Evolutionary conservation across 2,329 filamentous ascomycete genomes (phyloP), one percentile per base, ranked within the genome.

Genomic region (Talaromyces sp.): DNA sequence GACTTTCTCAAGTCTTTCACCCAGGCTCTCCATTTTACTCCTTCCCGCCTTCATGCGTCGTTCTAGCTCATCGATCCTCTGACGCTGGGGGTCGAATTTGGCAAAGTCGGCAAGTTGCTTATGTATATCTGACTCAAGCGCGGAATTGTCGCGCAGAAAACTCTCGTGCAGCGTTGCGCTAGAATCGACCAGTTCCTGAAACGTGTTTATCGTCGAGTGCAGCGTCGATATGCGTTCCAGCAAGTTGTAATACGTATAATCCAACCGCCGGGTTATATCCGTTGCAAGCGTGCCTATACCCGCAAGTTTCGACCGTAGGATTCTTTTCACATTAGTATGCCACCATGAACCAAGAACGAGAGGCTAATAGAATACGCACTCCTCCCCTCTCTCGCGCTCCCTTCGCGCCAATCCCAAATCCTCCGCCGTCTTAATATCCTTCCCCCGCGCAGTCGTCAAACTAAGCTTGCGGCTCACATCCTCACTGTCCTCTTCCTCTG

Each of bases 361-460:
- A 10, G 27, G 16, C 37, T n/a, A 6, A 33, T n/a, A 6, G 33
- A 33, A 4, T 22, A 59, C 19, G 56, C 89, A 93, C 74, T 88
- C 87, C 71, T 93, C 91, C 65, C 88, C 87, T 73, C 89, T 87
- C 76, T 91, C 92, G 89, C 94, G 95, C 60, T 82, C 81, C 73
- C 91, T 87, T 61, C 68, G 75, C 39, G 75, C 70, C 60, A 70
- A 70, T 49, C 75, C 74, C 57, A 81, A 67, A 63, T 80, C 77
- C 27, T 71, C 73, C 71, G 71, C 70, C 5, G 73, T 77, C 31
- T 70, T 69, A 41, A 75, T 70, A 47, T 76, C 75, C 47, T 70
- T 72, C 57, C 69, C 68, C 54, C 68, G 70, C 35, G 24, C 27
- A 43, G 56, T 33, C 22, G 76, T 70, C 57, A 69, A 68, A n/a